phyloP scores from a whole-genome alignment of 1,284 basidiomycete genomes.

The Apiotrichum domesticum region DNA sequence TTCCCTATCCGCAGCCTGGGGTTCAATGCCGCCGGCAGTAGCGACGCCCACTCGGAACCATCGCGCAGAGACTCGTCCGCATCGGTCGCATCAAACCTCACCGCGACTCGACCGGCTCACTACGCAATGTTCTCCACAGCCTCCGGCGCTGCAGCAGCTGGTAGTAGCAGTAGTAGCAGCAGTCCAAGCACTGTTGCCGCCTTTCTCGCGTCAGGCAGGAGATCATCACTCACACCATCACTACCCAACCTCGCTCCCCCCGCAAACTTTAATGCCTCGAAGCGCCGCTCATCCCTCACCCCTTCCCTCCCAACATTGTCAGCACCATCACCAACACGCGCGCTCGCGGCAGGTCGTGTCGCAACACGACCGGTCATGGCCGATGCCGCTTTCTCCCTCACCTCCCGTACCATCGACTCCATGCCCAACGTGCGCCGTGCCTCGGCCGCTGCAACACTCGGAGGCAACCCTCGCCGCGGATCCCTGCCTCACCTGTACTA shows the following conservation, averaged over 20 bases:
- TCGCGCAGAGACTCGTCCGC: constrained; percentile 18
- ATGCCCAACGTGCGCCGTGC: constrained; percentile 4
- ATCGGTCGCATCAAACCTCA: constrained; percentile 35
- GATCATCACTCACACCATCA: constrained; percentile 37
- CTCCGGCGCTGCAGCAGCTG: too few relatives aligned
- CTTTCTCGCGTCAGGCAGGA: constrained; percentile 10
- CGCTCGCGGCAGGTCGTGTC: constrained; percentile 25
- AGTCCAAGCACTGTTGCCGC: neutral
- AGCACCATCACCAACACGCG: constrained; percentile 33
- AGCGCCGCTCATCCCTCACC: constrained; percentile 33
- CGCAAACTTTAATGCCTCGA: constrained; percentile 8
- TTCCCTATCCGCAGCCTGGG: constrained; percentile 27
- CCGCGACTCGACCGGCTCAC: constrained; percentile 23
- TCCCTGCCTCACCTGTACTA: constrained; percentile 39
- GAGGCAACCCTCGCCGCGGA: constrained; percentile 24
- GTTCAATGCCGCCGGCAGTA: constrained; percentile 17
- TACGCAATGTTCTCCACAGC: neutral
- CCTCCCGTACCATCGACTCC: constrained; percentile 15
- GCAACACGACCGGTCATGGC: constrained; percentile 9
- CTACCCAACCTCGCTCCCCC: constrained; percentile 22
- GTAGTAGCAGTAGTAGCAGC: neutral
- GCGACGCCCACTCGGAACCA: constrained; percentile 2
- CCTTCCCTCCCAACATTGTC: constrained; percentile 31
- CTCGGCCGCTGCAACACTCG: neutral
- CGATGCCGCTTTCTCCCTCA: constrained; percentile 16